A percentile compares a stretch with the other conserved stretches of the same genome.
phyloP scores from a whole-genome alignment of 2,329 filamentous ascomycete genomes.

The Volutella citrinella region DNA sequence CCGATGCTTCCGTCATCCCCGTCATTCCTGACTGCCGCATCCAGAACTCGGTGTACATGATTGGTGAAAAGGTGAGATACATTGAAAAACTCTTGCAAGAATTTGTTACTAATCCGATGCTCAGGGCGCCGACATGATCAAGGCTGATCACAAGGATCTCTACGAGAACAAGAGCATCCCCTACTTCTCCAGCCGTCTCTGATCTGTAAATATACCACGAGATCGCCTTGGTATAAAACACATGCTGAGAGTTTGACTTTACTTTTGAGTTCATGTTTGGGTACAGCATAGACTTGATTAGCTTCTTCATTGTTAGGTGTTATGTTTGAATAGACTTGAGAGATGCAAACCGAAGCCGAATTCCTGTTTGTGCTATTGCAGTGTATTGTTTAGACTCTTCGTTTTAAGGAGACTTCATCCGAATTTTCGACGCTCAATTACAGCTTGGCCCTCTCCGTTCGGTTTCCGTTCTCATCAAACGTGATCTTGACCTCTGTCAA shows the following conservation, averaged over 20 bases:
- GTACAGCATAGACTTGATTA: too few relatives aligned
- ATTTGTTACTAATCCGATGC: neutral
- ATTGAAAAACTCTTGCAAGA: neutral
- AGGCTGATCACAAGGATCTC: constrained; percentile 7
- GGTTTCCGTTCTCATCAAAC: constrained; percentile 11
- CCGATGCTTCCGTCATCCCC: constrained; percentile 55
- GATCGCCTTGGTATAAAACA: too few relatives aligned
- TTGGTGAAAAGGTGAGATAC: constrained; percentile 48
- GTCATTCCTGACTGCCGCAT: constrained; percentile 56
- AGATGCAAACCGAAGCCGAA: too few relatives aligned
- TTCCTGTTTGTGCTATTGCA: too few relatives aligned
- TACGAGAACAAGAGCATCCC: constrained; percentile 1
- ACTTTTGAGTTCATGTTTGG: too few relatives aligned
- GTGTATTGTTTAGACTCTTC: too few relatives aligned
- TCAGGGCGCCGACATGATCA: constrained; percentile 14
- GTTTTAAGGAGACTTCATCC: too few relatives aligned
- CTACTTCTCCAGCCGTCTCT: constrained; percentile 5
- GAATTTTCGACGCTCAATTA: too few relatives aligned
- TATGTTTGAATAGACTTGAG: too few relatives aligned
- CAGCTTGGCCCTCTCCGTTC: constrained; percentile 10
- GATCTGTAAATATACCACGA: too few relatives aligned
- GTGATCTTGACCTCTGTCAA: constrained; percentile 8
- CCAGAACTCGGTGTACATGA: constrained; percentile 59
- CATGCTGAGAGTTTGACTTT: too few relatives aligned
- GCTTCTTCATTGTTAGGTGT: too few relatives aligned